Conservation (phyloP, 2,329 filamentous ascomycete genomes). For the Ceratocystis albifundus region DNA sequence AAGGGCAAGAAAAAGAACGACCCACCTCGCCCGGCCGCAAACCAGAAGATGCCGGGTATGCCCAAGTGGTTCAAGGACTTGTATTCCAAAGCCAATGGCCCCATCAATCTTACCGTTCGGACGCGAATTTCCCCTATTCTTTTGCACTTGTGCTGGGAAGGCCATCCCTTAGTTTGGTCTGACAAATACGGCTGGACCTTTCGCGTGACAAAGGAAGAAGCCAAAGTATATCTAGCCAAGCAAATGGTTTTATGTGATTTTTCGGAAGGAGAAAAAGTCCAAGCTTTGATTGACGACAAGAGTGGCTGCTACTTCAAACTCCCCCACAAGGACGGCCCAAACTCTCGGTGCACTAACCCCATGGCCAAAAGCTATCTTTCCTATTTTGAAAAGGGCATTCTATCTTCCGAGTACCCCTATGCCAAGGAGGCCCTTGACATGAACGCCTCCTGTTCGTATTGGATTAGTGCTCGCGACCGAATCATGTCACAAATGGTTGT, state of each 20-base stretch:
- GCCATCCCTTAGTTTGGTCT: constrained; percentile 83
- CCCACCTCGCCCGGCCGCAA: constrained; percentile 60
- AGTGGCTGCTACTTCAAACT: constrained; percentile 73
- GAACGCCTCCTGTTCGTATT: constrained; percentile 98
- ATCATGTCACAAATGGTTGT: constrained; percentile 95
- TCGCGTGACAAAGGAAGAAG: constrained; percentile 53
- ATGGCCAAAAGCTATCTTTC: constrained; percentile 81
- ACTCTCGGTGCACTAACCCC: constrained; percentile 71
- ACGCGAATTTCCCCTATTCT: constrained; percentile 79
- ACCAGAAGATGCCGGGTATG: constrained; percentile 91
- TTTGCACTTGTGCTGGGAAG: constrained; percentile 77
- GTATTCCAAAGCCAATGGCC: constrained; percentile 54
- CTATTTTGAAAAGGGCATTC: constrained; percentile 80
- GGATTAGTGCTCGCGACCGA: constrained; percentile 88
- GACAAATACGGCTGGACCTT: constrained; percentile 91
- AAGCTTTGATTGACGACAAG: constrained; percentile 52
- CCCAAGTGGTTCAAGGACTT: constrained; percentile 94
- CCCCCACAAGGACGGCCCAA: constrained; percentile 88
- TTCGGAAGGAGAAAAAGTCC: constrained; percentile 47
- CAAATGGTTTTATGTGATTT: constrained; percentile 67
- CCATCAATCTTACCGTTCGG: constrained; percentile 70
- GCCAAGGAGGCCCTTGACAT: constrained; percentile 94
- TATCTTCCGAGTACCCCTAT: constrained; percentile 79
- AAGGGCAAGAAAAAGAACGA: constrained; percentile 85
- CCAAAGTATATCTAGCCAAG: constrained; percentile 53